Evolutionary conservation across 768 basidiomycete genomes (phyloP).

Genomic region (Favolaschia claudopus): DNA sequence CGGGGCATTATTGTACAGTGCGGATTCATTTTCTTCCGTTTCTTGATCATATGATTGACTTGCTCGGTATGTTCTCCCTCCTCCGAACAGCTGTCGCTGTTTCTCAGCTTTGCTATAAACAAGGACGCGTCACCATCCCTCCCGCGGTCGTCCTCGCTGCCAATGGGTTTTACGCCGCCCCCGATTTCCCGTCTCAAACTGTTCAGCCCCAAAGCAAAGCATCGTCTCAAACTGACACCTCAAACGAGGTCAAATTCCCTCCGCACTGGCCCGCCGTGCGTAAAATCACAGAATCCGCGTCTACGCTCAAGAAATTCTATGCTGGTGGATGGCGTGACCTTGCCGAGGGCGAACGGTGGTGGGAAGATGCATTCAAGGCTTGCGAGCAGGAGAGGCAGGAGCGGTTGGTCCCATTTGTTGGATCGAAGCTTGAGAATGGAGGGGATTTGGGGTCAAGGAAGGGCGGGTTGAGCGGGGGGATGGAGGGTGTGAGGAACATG

Average conservation of each 20-base stretch:
- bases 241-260: constrained; percentile 46
- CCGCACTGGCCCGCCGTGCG: constrained; percentile 56
- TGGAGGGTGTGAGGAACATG: constrained; percentile 39
- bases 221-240: constrained; percentile 39
- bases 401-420: constrained; percentile 39
- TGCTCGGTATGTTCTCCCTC: constrained; percentile 58
- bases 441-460: background rate
- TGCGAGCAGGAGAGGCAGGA: constrained; percentile 49
- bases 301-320: constrained; percentile 47
- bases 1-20: constrained; percentile 18
- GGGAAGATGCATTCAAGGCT: constrained; percentile 65
- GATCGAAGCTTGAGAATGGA: background rate
- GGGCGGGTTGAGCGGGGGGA: constrained; percentile 43
- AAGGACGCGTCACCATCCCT: constrained; percentile 75
- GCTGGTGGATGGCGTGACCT: constrained; percentile 70
- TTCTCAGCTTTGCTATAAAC: constrained; percentile 73
- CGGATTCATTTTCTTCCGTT: no score
- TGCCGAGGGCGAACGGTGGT: constrained; percentile 73
- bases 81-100: constrained; percentile 68
- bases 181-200: constrained; percentile 49
- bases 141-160: constrained; percentile 66
- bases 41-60: background rate
- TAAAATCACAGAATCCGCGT: constrained; percentile 48
- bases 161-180: constrained; percentile 59
- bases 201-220: no score